Evolutionary conservation across 768 basidiomycete genomes (phyloP).

Genomic region (Mycena filopes): DNA sequence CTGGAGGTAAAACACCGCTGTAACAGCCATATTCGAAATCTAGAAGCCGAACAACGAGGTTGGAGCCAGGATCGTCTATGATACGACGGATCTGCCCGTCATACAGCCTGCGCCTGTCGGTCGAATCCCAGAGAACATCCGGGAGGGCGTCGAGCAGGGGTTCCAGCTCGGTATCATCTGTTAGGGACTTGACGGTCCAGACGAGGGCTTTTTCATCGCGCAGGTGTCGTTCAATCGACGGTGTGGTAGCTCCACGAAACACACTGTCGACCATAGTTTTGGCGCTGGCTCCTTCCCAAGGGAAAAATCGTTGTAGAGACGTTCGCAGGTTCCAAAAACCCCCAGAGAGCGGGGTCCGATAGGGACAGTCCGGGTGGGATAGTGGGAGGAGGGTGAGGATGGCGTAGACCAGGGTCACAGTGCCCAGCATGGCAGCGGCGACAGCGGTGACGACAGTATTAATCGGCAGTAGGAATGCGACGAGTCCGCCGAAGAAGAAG

Average conservation of each 20-base stretch:
- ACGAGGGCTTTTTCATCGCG: neutral
- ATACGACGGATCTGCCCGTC: neutral
- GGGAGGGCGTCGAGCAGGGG: neutral
- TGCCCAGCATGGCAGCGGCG: neutral
- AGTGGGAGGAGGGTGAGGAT: neutral
- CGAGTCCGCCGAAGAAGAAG: neutral
- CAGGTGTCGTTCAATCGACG: neutral
- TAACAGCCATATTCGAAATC: neutral
- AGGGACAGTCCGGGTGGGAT: neutral
- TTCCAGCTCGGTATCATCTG: neutral
- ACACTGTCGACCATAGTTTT: neutral
- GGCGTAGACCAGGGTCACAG: neutral
- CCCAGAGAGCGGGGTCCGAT: neutral
- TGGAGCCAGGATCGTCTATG: neutral
- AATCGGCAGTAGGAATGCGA: neutral
- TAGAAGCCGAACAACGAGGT: neutral
- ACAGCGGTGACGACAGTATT: neutral
- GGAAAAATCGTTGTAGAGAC: neutral
- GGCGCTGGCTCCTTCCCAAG: neutral
- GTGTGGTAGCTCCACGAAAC: neutral
- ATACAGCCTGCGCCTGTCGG: neutral
- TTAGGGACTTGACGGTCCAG: neutral
- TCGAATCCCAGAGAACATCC: neutral
- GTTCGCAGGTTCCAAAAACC: too few species aligned
- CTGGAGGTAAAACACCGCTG: neutral